phyloP scores from a whole-genome alignment of 2,329 filamentous ascomycete genomes.

The Microsporum ferrugineum region DNA sequence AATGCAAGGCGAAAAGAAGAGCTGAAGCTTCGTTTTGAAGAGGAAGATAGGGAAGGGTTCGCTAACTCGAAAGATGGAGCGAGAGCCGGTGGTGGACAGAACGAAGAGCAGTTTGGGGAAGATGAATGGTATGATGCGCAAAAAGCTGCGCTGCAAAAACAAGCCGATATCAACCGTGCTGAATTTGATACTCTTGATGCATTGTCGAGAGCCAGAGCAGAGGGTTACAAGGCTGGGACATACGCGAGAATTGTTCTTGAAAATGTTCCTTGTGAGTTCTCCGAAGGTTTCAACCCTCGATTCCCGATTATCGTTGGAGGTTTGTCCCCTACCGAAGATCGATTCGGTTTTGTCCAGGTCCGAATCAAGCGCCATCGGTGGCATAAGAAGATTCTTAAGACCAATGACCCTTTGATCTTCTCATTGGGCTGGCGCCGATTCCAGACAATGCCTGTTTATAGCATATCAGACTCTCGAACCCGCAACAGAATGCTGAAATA shows the following conservation, averaged over 20 bases:
- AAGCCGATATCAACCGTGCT: slow-evolving; percentile 89
- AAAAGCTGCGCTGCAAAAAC: slow-evolving; percentile 88
- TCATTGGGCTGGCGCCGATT: slow-evolving; percentile 93
- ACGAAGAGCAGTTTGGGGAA: slow-evolving; percentile 76
- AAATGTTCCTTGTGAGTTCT: slow-evolving; percentile 82
- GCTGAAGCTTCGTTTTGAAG: slow-evolving; percentile 84
- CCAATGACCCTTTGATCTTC: slow-evolving; percentile 93
- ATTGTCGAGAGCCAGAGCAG: slow-evolving; percentile 66
- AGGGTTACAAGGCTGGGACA: slow-evolving; percentile 82
- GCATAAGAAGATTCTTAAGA: slow-evolving; percentile 99
- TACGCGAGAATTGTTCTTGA: slow-evolving; percentile 88
- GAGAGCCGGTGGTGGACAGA: slow-evolving; percentile 53
- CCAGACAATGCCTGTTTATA: slow-evolving; percentile 84
- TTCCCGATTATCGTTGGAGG: slow-evolving; percentile 83
- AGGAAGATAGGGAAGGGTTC: slow-evolving; percentile 95
- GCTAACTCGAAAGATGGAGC: slow-evolving; percentile 71
- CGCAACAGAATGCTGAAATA: slow-evolving; percentile 98
- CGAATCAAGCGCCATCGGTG: slow-evolving; percentile 95
- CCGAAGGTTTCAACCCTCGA: slow-evolving; percentile 65
- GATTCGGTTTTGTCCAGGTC: slow-evolving; percentile 90
- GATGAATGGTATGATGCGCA: slow-evolving; percentile 98
- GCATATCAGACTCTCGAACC: slow-evolving; percentile 83
- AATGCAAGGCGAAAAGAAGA: slow-evolving; percentile 93
- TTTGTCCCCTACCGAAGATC: slow-evolving; percentile 84
- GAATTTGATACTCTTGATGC: slow-evolving; percentile 86